Base-by-base conservation (phyloP, 2,329 filamentous ascomycete genomes). In the Talaromyces pinophilus region DNA sequence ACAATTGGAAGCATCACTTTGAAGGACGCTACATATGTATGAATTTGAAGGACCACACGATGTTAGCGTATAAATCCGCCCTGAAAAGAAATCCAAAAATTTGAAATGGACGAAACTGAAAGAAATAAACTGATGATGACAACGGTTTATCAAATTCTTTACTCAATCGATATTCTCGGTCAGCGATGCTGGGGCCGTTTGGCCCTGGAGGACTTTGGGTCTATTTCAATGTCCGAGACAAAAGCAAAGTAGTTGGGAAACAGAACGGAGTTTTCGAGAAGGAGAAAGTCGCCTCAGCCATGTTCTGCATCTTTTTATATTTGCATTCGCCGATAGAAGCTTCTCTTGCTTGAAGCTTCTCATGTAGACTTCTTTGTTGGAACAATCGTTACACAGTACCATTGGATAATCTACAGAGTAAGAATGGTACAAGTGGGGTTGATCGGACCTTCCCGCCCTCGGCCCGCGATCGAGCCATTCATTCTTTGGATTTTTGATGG, bases 1-100 rank as follows among this genome's bases (percentile, higher is more conserved):
- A 4, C 66, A 65, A 67, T 62, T 67, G 59, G 66, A 62, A 67
- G 66, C 66, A 67, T 67, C 66, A 67, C 63, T 67, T 67, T 64
- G 48, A 55, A 61, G 44, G 28, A 55, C 19, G 15, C 35, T 60
- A 44, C 22, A 11, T 28, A 28, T 19, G 19, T 25, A 42, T 30
- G 38, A 28, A 30, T 4, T 38, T 38, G 15, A 33, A 44, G 38
- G 40, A 60, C 22, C 22, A 44, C 33, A 22, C 11, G 17, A 44
- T 28, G 5, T 44, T 60, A 59, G 55, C 35, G n/a, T 25, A 10
- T 52, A 5, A n/a, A 55, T 19, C 28, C 28, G 50, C 17, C 28
- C 28, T 55, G 6, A 33, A 57, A 38, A 35, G 33, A 35, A 6
- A 11, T 7, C 4, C 5, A 22, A 38, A 13, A 19, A 22, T 13